phyloP scores from a whole-genome alignment of 228 moss, liverwort and hornwort genomes.

The Sphagnum magellanicum region DNA sequence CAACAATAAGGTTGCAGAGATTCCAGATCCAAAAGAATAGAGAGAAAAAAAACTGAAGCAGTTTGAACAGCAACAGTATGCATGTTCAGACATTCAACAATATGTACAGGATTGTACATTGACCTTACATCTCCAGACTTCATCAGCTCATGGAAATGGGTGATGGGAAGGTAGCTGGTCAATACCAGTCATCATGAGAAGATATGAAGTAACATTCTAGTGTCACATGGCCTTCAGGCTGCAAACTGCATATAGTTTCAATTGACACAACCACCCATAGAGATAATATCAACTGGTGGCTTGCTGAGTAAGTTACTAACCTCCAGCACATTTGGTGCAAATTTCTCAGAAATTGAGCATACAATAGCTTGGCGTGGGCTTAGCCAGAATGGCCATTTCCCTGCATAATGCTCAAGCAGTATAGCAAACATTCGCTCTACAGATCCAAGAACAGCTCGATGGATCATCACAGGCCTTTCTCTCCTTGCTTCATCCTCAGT shows the following conservation, averaged over 20 bases:
- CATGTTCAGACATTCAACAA: no score
- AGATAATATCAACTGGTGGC: neutral
- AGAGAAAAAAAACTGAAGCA: no score
- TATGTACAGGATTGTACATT: no score
- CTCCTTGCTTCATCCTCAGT: slow-evolving; percentile 79
- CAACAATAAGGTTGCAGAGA: no score
- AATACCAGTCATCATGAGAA: no score
- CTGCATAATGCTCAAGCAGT: slow-evolving; percentile 87
- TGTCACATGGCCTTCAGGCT: no score
- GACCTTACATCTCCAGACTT: no score
- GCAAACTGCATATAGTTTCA: neutral
- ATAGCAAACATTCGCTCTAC: slow-evolving; percentile 96
- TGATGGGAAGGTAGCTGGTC: no score
- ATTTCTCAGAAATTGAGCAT: slow-evolving; percentile 81
- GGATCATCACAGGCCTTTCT: slow-evolving; percentile 74
- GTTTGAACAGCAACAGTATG: no score
- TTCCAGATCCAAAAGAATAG: no score
- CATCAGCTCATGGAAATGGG: no score
- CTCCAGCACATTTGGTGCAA: slow-evolving; percentile 66
- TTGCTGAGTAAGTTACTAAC: slow-evolving; percentile 12
- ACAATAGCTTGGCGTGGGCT: slow-evolving; percentile 97
- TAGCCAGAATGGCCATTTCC: slow-evolving; percentile 99
- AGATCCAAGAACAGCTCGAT: slow-evolving; percentile 91
- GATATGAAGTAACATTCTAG: no score
- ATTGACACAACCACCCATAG: neutral